These are phyloP conservation scores for Stephania yunnanensis DNA, from an alignment of 164 flowering plant species.

Conservation along the genomic window DNA sequence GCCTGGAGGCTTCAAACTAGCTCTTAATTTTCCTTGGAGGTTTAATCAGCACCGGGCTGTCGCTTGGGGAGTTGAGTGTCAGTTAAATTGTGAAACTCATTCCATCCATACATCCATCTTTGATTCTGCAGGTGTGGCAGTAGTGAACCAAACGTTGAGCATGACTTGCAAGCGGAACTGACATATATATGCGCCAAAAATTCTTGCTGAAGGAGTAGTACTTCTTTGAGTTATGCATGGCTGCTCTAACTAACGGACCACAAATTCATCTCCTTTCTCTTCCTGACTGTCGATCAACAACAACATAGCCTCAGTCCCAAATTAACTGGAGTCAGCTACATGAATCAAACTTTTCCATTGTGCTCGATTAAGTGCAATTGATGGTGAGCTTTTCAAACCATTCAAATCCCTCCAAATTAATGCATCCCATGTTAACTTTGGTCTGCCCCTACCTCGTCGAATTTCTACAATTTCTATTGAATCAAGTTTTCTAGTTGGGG, in stretches of 20 bases:
- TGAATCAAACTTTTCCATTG: too few relatives aligned
- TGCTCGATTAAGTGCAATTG: too few relatives aligned
- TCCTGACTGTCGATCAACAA: background rate
- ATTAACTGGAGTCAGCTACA: too few relatives aligned
- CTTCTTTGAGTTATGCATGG: conserved; percentile 10
- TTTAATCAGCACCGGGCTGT: conserved; percentile 36
- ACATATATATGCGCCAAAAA: conserved; percentile 9
- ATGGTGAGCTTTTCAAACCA: too few relatives aligned
- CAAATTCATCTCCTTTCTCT: conserved; percentile 35
- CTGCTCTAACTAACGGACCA: conserved; percentile 49
- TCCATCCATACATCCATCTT: conserved; percentile 31
- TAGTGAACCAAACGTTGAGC: conserved; percentile 11
- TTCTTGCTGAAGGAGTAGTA: conserved; percentile 5
- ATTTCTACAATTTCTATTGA: too few relatives aligned
- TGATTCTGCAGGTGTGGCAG: conserved; percentile 14
- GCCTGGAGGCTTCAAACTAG: conserved; percentile 72
- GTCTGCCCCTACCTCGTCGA: too few relatives aligned
- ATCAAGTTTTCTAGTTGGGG: too few relatives aligned
- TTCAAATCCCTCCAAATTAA: too few relatives aligned
- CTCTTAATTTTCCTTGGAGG: conserved; percentile 51
- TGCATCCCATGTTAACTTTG: too few relatives aligned
- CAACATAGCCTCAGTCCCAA: too few relatives aligned
- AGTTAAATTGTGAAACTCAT: conserved; percentile 54
- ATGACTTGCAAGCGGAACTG: conserved; percentile 17
- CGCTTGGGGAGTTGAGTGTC: conserved; percentile 76